Evolutionary conservation across 2,329 filamentous ascomycete genomes (phyloP).

Genomic region (Fusarium sp.): DNA sequence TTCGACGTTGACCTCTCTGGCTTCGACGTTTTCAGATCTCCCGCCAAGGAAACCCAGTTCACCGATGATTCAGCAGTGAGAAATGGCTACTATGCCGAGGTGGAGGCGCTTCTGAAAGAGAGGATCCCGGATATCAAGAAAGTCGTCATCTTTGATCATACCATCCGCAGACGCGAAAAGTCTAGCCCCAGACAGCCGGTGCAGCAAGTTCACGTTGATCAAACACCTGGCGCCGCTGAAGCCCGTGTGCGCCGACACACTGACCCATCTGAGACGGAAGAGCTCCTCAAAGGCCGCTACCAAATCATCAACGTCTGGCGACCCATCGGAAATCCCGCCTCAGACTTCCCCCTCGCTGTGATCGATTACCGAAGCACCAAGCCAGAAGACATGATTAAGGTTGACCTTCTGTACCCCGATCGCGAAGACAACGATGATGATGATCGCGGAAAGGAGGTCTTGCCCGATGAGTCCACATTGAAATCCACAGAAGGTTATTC

Average conservation of each 20-base stretch:
- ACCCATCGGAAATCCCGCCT: constrained; percentile 47
- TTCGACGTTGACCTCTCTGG: constrained; percentile 46
- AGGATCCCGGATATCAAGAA: constrained; percentile 68
- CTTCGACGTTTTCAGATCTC: constrained; percentile 43
- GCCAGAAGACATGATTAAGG: constrained; percentile 42
- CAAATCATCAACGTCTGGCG: constrained; percentile 66
- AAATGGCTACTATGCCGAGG: constrained; percentile 69
- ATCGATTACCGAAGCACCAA: constrained; percentile 44
- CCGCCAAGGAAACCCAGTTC: constrained; percentile 65
- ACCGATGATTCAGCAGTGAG: constrained; percentile 67
- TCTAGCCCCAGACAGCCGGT: constrained; percentile 72
- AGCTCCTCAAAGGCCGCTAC: constrained; percentile 54
- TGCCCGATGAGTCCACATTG: constrained; percentile 27
- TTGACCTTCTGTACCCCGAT: constrained; percentile 44
- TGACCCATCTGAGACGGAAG: constrained; percentile 57
- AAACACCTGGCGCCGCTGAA: constrained; percentile 73
- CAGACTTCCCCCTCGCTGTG: constrained; percentile 43
- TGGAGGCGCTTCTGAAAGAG: constrained; percentile 67
- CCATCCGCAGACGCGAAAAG: constrained; percentile 69
- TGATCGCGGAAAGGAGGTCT: constrained; percentile 44
- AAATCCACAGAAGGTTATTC: constrained; percentile 40
- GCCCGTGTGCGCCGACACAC: constrained; percentile 71
- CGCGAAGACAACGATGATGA: constrained; percentile 39
- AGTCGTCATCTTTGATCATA: constrained; percentile 79
- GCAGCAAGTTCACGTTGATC: constrained; percentile 78